Conservation (phyloP, 192 early-diverging fungal species). For the Backusella sp. region DNA sequence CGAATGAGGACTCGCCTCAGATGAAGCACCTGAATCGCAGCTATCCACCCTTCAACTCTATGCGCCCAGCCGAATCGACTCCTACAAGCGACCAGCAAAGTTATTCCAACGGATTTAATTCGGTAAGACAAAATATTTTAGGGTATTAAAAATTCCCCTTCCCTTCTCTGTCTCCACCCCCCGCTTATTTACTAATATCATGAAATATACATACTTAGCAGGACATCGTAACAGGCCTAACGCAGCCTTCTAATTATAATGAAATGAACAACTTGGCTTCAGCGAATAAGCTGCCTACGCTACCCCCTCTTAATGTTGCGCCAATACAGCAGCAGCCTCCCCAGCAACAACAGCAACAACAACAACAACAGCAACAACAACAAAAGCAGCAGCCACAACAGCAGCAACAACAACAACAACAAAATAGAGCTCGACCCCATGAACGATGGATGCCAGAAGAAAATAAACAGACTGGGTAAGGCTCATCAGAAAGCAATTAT, state of each 20-base stretch:
- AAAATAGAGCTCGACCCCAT: neutral
- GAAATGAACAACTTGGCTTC: neutral
- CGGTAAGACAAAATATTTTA: neutral
- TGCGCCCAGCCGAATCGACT: neutral
- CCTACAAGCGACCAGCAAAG: neutral
- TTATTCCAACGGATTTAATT: constrained; percentile 15
- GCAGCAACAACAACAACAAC: neutral
- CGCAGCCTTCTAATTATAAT: constrained; percentile 5
- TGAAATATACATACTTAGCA: neutral
- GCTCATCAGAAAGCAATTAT: too few species aligned
- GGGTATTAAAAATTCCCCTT: neutral
- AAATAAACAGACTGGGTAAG: constrained; percentile 63
- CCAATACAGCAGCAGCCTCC: neutral
- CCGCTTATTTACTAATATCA: neutral
- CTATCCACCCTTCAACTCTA: neutral
- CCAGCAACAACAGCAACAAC: neutral
- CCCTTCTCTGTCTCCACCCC: neutral
- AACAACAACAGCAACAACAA: neutral
- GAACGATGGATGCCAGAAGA: constrained; percentile 74
- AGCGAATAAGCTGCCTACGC: constrained; percentile 2
- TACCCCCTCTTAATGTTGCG: constrained; percentile 10
- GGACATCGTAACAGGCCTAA: constrained; percentile 2
- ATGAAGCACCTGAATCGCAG: neutral
- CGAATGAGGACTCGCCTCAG: neutral
- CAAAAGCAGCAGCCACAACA: neutral